A percentile compares a stretch with the other conserved stretches of the same genome.
These are phyloP conservation scores for Wickerhamiella hasegawae DNA, from an alignment of 805 yeast species.

Conservation along the genomic window DNA sequence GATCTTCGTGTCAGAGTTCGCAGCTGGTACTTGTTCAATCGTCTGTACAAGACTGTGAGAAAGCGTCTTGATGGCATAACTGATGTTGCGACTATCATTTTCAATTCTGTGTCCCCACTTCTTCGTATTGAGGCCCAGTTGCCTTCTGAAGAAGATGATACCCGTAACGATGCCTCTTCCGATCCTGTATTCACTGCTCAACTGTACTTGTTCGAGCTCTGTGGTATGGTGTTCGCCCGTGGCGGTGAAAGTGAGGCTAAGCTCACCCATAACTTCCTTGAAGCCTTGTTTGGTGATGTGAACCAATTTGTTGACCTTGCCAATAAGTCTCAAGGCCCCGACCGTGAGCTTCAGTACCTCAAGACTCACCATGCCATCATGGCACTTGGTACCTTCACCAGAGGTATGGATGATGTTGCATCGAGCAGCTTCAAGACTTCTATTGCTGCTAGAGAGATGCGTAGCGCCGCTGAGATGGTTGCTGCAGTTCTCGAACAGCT, in stretches of 20 bases:
- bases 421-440: conserved; percentile 21
- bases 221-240: conserved; percentile 59
- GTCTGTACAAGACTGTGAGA: conserved; percentile 64
- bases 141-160: conserved; percentile 25
- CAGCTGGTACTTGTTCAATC: conserved; percentile 78
- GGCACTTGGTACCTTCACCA: conserved; percentile 79
- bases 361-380: conserved; percentile 77
- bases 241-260: conserved; percentile 28
- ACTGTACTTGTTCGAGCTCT: conserved; percentile 67
- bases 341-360: conserved; percentile 18
- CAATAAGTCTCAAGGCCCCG: conserved; percentile 17
- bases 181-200: conserved; percentile 59
- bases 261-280: conserved; percentile 49
- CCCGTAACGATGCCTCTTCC: conserved; percentile 33
- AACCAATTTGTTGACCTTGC: conserved; percentile 30
- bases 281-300: conserved; percentile 57
- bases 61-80: conserved; percentile 36
- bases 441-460: conserved; percentile 33
- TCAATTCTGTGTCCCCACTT: conserved; percentile 42
- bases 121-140: conserved; percentile 47
- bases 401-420: conserved; percentile 52
- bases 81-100: conserved; percentile 37
- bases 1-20: conserved; percentile 62
- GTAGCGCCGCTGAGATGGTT: conserved; percentile 65
- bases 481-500: conserved; percentile 69